Percentiles rank a stretch among this genome's conserved stretches.
Evolutionary conservation across 192 early-diverging fungal genomes (phyloP).

Genomic region (Backusella macrospora): DNA sequence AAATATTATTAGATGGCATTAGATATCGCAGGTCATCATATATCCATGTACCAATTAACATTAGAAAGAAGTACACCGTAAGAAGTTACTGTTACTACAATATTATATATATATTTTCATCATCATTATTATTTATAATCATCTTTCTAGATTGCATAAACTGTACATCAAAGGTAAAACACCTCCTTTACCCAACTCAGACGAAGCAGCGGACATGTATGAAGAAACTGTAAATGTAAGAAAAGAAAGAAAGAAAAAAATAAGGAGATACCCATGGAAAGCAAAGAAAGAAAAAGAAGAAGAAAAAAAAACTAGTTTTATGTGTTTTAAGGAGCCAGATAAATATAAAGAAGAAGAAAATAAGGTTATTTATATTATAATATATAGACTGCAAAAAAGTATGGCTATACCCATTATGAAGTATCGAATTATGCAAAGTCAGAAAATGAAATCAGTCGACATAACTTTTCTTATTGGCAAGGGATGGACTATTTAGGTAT

Average conservation of each 20-base stretch:
- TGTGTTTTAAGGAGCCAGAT: not conserved
- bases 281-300: not conserved
- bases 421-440: slow-evolving; percentile 56
- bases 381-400: slow-evolving; percentile 35
- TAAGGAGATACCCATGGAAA: not conserved
- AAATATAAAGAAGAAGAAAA: not conserved
- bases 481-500: slow-evolving; percentile 59
- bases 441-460: slow-evolving; percentile 45
- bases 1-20: slow-evolving; percentile 36
- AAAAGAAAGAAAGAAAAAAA: not conserved
- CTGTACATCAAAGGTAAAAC: slow-evolving; percentile 37
- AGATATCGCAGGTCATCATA: slow-evolving; percentile 51
- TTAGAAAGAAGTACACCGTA: slow-evolving; percentile 56
- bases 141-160: slow-evolving; percentile 43
- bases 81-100: not conserved
- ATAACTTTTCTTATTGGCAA: slow-evolving; percentile 59
- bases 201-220: slow-evolving; percentile 55
- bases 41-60: slow-evolving; percentile 58
- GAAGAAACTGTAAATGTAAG: slow-evolving; percentile 48
- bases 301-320: not conserved
- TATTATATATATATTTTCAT: too few relatives aligned
- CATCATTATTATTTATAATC: too few relatives aligned
- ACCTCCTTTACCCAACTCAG: slow-evolving; percentile 36
- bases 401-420: slow-evolving; percentile 58
- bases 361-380: not conserved